phyloP scores from a whole-genome alignment of 176 grass and related monocot species.

The Musa troglodytarum region DNA sequence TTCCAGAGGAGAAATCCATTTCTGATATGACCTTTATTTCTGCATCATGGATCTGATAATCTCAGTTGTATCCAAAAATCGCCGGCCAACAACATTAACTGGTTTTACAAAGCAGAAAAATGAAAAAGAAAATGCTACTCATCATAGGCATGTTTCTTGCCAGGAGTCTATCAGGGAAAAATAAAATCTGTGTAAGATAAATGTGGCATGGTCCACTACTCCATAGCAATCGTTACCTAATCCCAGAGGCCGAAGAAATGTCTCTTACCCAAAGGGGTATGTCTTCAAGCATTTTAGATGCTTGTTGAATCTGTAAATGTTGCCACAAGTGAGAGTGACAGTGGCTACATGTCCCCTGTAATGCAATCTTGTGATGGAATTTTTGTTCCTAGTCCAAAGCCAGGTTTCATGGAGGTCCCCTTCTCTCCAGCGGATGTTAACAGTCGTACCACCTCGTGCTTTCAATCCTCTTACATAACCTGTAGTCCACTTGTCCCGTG shows the following conservation, averaged over 20 bases:
- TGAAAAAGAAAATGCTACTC: too few relatives aligned
- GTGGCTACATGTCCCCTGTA: slow-evolving; percentile 16
- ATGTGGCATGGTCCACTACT: slow-evolving; percentile 29
- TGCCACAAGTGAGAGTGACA: slow-evolving; percentile 24
- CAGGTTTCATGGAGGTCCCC: slow-evolving; percentile 69
- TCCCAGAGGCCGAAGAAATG: not conserved
- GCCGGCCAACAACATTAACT: too few relatives aligned
- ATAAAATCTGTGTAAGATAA: not conserved
- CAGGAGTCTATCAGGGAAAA: not conserved
- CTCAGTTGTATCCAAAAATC: too few relatives aligned
- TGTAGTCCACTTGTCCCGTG: slow-evolving; percentile 59
- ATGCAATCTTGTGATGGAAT: slow-evolving; percentile 38
- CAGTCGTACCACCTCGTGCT: slow-evolving; percentile 51
- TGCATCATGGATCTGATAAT: too few relatives aligned
- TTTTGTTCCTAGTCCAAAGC: slow-evolving; percentile 45
- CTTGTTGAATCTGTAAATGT: slow-evolving; percentile 43
- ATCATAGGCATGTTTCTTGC: too few relatives aligned
- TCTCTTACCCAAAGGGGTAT: slow-evolving; percentile 25
- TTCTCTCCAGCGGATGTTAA: slow-evolving; percentile 75
- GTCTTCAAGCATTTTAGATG: slow-evolving; percentile 63
- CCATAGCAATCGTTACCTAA: not conserved
- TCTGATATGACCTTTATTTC: too few relatives aligned
- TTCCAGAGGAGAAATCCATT: too few relatives aligned
- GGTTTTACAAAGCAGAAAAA: too few relatives aligned
- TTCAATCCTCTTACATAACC: slow-evolving; percentile 73